These are phyloP conservation scores for Oryza glumipatula DNA, from an alignment of 176 grass and related monocot species.

Conservation along the genomic window DNA sequence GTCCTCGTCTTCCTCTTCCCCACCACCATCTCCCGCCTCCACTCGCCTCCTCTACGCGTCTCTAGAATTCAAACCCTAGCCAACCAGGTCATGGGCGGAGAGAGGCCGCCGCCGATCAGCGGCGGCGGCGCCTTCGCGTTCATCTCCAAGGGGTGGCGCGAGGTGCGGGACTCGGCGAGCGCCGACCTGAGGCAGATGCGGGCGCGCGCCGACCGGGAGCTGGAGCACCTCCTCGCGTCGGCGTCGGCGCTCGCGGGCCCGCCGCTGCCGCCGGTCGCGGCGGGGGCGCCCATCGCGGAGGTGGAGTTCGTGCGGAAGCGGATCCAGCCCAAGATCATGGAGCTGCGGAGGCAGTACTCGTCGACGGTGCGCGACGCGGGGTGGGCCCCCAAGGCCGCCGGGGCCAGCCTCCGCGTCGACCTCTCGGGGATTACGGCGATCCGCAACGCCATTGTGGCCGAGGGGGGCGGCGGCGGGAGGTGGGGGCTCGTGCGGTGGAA, in stretches of 20 bases:
- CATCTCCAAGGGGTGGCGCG: slow-evolving; percentile 85
- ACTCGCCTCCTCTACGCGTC: slow-evolving; percentile 1
- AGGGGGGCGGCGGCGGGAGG: slow-evolving; percentile 28
- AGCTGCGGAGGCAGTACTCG: slow-evolving; percentile 69
- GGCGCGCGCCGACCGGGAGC: slow-evolving; percentile 70
- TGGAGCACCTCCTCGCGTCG: slow-evolving; percentile 57
- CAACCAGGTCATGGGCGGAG: slow-evolving; percentile 4
- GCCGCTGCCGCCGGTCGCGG: slow-evolving; percentile 31
- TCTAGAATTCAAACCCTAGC: slow-evolving; percentile 40
- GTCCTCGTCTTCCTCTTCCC: slow-evolving; percentile 14
- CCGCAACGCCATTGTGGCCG: slow-evolving; percentile 55
- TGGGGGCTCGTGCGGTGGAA: slow-evolving; percentile 27
- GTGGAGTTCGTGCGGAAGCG: slow-evolving; percentile 64
- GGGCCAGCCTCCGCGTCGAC: slow-evolving; percentile 63
- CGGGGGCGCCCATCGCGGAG: slow-evolving; percentile 61
- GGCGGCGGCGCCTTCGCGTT: slow-evolving; percentile 50
- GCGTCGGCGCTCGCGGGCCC: slow-evolving; percentile 40
- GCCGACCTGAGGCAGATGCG: slow-evolving; percentile 72
- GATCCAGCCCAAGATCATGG: slow-evolving; percentile 80
- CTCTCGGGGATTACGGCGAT: slow-evolving; percentile 56
- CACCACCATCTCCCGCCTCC: slow-evolving; percentile 16
- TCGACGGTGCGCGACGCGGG: slow-evolving; percentile 47
- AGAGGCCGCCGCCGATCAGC: background rate
- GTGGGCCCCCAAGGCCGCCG: slow-evolving; percentile 46
- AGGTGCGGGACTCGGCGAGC: slow-evolving; percentile 70